Evolutionary conservation across 202 grass and related monocot species (phyloP).

Genomic region (Cymbopogon flexuosus): DNA sequence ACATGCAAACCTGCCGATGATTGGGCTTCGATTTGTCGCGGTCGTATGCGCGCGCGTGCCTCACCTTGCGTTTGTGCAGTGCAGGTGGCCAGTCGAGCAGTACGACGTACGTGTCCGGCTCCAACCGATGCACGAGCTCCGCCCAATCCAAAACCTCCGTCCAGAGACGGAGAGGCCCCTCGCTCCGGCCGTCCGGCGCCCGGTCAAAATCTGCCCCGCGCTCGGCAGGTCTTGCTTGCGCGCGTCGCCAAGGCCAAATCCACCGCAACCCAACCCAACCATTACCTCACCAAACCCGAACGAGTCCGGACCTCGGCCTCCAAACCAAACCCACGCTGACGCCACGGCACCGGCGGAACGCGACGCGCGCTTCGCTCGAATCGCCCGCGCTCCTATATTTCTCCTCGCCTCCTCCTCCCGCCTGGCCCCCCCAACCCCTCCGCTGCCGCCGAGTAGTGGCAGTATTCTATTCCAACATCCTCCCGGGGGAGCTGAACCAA

Average conservation of each 20-base stretch:
- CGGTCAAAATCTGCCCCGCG: no score
- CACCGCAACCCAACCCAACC: not conserved
- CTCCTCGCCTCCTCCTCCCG: not conserved
- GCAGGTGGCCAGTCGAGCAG: not conserved
- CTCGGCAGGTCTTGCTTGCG: no score
- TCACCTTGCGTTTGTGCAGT: not conserved
- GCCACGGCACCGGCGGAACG: not conserved
- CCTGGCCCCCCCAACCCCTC: not conserved
- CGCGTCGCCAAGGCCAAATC: not conserved
- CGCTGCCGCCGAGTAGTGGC: not conserved
- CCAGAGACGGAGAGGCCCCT: not conserved
- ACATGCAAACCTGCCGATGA: not conserved
- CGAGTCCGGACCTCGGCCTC: not conserved
- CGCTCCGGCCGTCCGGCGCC: no score
- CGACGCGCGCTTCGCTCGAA: not conserved
- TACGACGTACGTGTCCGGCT: no score
- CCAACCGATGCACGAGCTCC: not conserved
- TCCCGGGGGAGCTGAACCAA: not conserved
- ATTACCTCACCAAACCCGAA: not conserved
- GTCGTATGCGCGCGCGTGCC: no score
- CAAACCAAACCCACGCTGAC: conserved; percentile 16
- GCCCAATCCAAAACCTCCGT: no score
- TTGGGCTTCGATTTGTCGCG: not conserved
- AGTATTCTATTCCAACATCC: not conserved
- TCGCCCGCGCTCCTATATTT: conserved; percentile 2